Evolutionary conservation across 441 rosid species (phyloP), one percentile per base, ranked within the genome.

Genomic region (Hura crepitans): DNA sequence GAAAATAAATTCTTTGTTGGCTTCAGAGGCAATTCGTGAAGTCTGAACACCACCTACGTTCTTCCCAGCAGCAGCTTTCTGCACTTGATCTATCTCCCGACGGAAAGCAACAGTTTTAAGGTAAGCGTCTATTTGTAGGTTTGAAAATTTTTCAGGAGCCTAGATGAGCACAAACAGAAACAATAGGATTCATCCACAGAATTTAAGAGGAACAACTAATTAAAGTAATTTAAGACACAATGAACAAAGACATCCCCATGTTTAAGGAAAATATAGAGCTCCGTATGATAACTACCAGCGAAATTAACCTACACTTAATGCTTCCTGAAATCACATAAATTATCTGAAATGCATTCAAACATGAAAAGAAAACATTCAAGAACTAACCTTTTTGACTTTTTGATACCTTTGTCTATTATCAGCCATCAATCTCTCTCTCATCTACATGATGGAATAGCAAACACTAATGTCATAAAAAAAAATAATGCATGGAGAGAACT

Each of bases 361-460:
- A 61, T 54, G 33, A 54, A 39, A 51, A 54, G 3, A 66, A 33
- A 25, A 23, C 28, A 76, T 65, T 72, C 42, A 65, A 69, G 46
- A 66, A 79, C 83, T 45, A 65, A 95, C 98, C 97, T 95, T 92
- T 82, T 92, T 92, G 60, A 95, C 95, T 89, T 87, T 86, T 73
- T 95, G 98, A 84, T 95, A 95, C 77, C 85, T 87, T 77, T 95
- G 97, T 75, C 97, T 83, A 82, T 95, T 95, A 82, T 92, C 98
- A 69, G 97, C 97, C 95, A 95, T 95, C 87, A 89, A 78, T 70
- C 84, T 84, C 83, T 95, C 99, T 80, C 97, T 88, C 96, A 95
- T 92, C 99, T 95, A 74, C 78, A 77, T 56, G 62, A 54, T 17
- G 67, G 43, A 68, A 71, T 35, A 70, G 37, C 15, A 62, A 63